These are phyloP conservation scores for Gynostemma pentaphyllum DNA, from an alignment of 306 rosid species.

Conservation along the genomic window DNA sequence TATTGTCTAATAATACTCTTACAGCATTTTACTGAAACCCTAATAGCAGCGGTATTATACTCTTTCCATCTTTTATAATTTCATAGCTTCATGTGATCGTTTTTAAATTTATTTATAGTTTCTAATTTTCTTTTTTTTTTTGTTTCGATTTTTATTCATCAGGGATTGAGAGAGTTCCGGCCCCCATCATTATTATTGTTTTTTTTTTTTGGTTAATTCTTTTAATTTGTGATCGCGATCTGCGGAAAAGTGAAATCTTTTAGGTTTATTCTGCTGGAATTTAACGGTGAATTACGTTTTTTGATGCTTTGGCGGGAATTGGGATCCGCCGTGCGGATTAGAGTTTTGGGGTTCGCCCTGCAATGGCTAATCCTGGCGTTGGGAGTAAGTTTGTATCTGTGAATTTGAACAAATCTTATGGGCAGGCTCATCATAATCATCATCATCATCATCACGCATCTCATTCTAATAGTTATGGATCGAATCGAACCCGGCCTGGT, in stretches of 20 bases:
- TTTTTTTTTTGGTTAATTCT: not conserved
- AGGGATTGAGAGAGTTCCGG: constrained; percentile 26
- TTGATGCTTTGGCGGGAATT: constrained; percentile 58
- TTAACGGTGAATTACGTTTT: constrained; percentile 33
- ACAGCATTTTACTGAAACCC: constrained; percentile 22
- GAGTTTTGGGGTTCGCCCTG: constrained; percentile 22
- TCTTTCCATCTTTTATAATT: not conserved
- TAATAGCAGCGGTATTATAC: constrained; percentile 4
- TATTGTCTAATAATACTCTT: not conserved
- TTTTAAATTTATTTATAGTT: constrained; percentile 8
- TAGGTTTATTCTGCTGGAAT: constrained; percentile 9
- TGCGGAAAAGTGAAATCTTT: constrained; percentile 10
- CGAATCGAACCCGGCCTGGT: constrained; percentile 42
- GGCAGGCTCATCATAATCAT: constrained; percentile 47
- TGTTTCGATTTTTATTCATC: constrained; percentile 15
- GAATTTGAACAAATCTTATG: constrained; percentile 95
- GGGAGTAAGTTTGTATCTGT: constrained; percentile 76
- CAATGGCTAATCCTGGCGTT: constrained; percentile 87
- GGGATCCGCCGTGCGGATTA: constrained; percentile 30
- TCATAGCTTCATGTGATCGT: not conserved
- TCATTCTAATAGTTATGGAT: constrained; percentile 32
- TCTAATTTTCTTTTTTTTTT: not conserved
- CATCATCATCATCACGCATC: constrained; percentile 32
- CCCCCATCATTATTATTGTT: not conserved
- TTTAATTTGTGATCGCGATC: constrained; percentile 18